phyloP scores from a whole-genome alignment of 2,329 filamentous ascomycete species.

The Seiridium unicorne region DNA sequence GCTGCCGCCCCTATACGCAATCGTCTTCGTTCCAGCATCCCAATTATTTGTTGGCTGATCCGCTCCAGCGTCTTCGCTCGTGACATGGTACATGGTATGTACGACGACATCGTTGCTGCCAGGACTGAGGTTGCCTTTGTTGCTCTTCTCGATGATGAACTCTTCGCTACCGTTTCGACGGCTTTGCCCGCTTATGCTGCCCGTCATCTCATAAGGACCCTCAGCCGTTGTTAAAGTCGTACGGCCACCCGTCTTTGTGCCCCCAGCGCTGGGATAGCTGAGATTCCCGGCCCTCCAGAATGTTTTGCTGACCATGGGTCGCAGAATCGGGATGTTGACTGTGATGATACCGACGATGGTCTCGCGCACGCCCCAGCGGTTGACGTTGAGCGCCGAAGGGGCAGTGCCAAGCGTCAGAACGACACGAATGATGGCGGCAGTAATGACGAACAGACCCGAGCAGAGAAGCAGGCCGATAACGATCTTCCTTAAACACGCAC shows the following conservation, averaged over 20 bases:
- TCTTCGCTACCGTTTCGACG: conserved; percentile 7
- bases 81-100: background rate
- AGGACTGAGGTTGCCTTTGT: background rate
- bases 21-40: background rate
- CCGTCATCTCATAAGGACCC: conserved; percentile 10
- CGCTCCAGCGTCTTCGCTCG: background rate
- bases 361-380: conserved; percentile 35
- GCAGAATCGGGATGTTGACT: conserved; percentile 31
- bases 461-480: conserved; percentile 28
- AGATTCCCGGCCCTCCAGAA: conserved; percentile 23
- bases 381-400: conserved; percentile 30
- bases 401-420: conserved; percentile 25
- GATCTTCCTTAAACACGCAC: conserved; percentile 20
- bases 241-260: background rate
- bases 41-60: background rate
- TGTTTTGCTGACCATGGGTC: conserved; percentile 22
- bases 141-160: conserved; percentile 5
- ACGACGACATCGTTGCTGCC: background rate
- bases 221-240: background rate
- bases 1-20: background rate
- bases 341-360: conserved; percentile 33
- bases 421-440: conserved; percentile 30
- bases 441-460: conserved; percentile 33
- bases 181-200: background rate
- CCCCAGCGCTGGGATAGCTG: background rate